Base-by-base conservation (phyloP, 495 filamentous ascomycete genomes). In the Lasiosphaeria hispida region DNA sequence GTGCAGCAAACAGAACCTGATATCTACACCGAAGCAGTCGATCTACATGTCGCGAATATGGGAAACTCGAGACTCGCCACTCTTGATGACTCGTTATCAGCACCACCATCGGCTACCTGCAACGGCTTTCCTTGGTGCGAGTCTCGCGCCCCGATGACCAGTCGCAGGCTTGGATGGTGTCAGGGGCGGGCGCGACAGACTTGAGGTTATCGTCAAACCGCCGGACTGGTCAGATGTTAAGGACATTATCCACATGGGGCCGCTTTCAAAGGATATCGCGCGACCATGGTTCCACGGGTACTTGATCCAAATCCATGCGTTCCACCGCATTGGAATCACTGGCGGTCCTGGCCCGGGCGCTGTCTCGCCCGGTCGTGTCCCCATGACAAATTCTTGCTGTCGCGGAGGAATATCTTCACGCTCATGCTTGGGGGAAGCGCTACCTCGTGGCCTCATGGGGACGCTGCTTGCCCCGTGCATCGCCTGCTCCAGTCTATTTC, bases 271-370 rank as follows among this genome's bases (percentile, higher is more conserved):
- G 23, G 53, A 13, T 45, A 42, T 48, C 37, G 45, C 37, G 38
- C 38, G 17, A 47, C 43, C 14, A 42, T 17, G 10, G 39, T 45
- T 36, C 39, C 10, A 37, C 53, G 52, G 58, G 52, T 55, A 55
- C 51, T 49, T 19, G 48, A 57, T 15, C 59, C 48, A 51, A 48
- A 17, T 17, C 19, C 55, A 42, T 61, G 51, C 34, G 37, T 57
- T 57, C 55, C 55, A 57, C 55, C 41, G 55, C 55, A 50, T 57
- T 57, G 55, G 55, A 56, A 49, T 43, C 36, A 57, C 35, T 37
- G 23, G 23, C 30, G 10, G 39, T 41, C 14, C 11, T 41, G 17
- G 44, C 18, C 15, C 33, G 9, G 4, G 30, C 19, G 48, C 13
- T 38, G 44, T 56, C 13, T 38, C 23, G 10, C 39, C 14, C 39